Evolutionary conservation across 176 grass and related monocot species (phyloP), one percentile per base, ranked within the genome.

Genomic region (Aegilops speltoides): DNA sequence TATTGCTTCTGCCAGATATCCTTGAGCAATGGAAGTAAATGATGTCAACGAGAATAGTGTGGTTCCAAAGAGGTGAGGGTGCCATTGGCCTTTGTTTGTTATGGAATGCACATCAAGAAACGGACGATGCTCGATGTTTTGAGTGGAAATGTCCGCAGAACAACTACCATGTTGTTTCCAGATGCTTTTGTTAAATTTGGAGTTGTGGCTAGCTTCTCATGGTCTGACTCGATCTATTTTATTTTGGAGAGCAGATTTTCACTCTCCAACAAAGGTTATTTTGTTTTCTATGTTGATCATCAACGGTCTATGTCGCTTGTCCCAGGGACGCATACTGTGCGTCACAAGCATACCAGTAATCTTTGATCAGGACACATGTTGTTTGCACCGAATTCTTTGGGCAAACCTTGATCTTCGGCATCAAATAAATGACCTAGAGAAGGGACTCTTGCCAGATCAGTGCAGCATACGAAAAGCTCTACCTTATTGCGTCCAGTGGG

Each of bases 171-270:
- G 2, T 12, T 66, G 13, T 84, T 84, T n/a, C 71, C 59, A 10
- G 40, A 50, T 16, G 83, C 83, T 1, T 65, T 74, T 32, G 74
- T 61, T 5, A 20, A 29, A 6, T 84, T 84, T 20, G 71, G 72
- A 76, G 76, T 0, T 2, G 4, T 20, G 71, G 83, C 4, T 84
- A 59, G 83, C 38, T 84, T 22, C 83, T 84, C 59, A 76, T 76
- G 69, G 69, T 43, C 22, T n/a, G 36, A 25, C 69, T 14, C 22
- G 41, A 43, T 37, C 69, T 22, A 43, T 73, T 73, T 43, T 14
- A 73, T 38, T 73, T 73, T 38, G 37, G 12, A 25, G 69, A 73
- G 69, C 22, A 73, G 22, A 41, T 73, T 43, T 37, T 73, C 69
- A 43, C 69, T 73, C 69, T 43, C 37, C 10, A 7, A 73, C 37